A percentile compares a stretch with the other conserved stretches of the same genome.
phyloP scores from a whole-genome alignment of 2,329 filamentous ascomycete genomes.

The Fonsecaea erecta region DNA sequence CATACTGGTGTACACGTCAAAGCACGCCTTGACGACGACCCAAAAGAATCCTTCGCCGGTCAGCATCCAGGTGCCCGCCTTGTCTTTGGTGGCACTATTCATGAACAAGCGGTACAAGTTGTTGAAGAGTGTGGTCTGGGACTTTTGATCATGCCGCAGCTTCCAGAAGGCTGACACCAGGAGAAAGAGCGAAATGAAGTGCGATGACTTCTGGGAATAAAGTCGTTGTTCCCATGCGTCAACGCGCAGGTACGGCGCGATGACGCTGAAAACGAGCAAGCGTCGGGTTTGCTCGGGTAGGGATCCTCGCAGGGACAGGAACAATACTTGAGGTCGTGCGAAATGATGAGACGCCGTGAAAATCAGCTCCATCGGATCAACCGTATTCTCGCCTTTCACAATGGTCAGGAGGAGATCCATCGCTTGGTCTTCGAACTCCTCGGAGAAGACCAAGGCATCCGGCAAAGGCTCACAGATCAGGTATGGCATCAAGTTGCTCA shows the following conservation, averaged over 20 bases:
- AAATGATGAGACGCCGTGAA: neutral
- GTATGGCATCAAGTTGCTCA: neutral
- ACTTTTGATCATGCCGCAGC: neutral
- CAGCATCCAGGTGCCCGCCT: neutral
- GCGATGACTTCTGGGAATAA: neutral
- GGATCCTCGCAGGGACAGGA: neutral
- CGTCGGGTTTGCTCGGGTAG: neutral
- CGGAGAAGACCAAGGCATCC: neutral
- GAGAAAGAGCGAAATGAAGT: slow-evolving; percentile 4
- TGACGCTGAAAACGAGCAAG: neutral
- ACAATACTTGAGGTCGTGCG: neutral
- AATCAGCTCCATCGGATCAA: neutral
- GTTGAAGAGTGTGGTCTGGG: neutral
- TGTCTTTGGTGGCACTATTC: neutral
- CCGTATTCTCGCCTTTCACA: neutral
- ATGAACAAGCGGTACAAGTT: neutral
- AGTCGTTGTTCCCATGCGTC: neutral
- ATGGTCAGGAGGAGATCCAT: slow-evolving; percentile 1
- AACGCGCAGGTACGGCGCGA: neutral
- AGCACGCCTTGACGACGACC: slow-evolving; percentile 5
- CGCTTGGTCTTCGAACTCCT: neutral
- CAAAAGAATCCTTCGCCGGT: slow-evolving; percentile 1
- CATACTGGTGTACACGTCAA: neutral
- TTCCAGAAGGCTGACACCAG: neutral
- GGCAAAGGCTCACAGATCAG: neutral